Evolutionary conservation across 768 basidiomycete genomes (phyloP).

Genomic region (Leucosporidium creatinivorum): DNA sequence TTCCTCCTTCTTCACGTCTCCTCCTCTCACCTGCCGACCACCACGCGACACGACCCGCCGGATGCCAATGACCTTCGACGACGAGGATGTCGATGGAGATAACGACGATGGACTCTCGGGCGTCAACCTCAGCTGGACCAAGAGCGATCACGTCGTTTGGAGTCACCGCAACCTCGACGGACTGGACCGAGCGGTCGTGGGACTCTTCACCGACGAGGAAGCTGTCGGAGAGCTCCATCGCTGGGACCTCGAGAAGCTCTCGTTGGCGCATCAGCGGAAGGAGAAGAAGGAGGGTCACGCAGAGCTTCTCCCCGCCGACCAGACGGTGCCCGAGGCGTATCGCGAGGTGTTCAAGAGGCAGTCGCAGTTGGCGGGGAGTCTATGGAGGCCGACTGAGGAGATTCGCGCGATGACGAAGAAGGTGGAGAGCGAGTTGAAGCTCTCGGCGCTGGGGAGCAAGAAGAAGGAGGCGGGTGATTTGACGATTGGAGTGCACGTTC

Average conservation of each 20-base stretch:
- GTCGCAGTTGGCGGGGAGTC: not conserved
- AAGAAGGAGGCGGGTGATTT: conserved; percentile 15
- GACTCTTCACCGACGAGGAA: not conserved
- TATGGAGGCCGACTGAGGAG: conserved; percentile 15
- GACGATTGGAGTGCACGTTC: conserved; percentile 27
- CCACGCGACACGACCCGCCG: not conserved
- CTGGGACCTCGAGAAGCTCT: not conserved
- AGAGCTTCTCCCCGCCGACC: conserved; percentile 11
- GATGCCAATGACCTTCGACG: not conserved
- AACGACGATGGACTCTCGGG: not conserved
- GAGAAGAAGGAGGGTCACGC: not conserved
- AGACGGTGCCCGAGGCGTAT: conserved; percentile 17
- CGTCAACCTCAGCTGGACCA: not conserved
- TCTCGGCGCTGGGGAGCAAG: not conserved
- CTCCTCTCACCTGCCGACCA: not conserved
- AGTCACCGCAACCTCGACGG: conserved; percentile 19
- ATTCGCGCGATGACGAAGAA: not conserved
- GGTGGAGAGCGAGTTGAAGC: not conserved
- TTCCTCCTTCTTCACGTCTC: conserved; percentile 15
- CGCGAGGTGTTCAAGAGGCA: conserved; percentile 13
- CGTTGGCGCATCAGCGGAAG: not conserved
- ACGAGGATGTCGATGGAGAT: not conserved
- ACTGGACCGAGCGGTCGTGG: conserved; percentile 13
- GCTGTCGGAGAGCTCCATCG: conserved; percentile 6
- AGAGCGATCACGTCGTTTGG: conserved; percentile 16